Evolutionary conservation across 2,329 filamentous ascomycete genomes (phyloP), one percentile per base, ranked within the genome.

Genomic region (Xylariales sp.): DNA sequence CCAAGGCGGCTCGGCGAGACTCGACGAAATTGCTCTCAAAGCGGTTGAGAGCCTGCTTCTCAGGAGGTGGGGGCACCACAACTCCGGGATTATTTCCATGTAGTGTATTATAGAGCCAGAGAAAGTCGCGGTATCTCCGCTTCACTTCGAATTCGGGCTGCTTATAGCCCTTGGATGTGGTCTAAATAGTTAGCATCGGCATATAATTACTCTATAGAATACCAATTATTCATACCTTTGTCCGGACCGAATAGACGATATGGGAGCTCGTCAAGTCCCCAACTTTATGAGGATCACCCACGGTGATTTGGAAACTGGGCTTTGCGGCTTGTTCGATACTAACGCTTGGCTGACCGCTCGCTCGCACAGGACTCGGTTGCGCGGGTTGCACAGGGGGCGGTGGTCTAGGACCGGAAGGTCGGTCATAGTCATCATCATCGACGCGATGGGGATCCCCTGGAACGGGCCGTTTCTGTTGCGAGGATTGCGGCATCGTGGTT

Each of bases 11-110:
- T 74, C 96, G 89, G 75, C 96, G 87, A 50, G 93, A 93, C 81
- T 99, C 96, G 70, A 99, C 94, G 80, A 99, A 99, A 79, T 97
- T 97, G 73, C 89, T 93, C 80, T 99, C 95, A 78, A 99, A 99
- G 46, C 96, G 90, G 68, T 95, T 95, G 64, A 99, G 93, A 7
- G 95, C 94, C 82, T 99, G 96, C 84, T 99, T 99, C 82, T 99
- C 96, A 0, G 96, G 96, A 0, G 96, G 96, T 7, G 96, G 95
- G 0, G 96, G 96, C 12, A 99, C 93, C 36, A 99, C 94, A 45
- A 97, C 90, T 65, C 96, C 96, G 0, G 96, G 96, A 75, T 96
- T 97, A 79, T 97, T 99, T 69, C 90, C 91, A 78, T 98, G 96
- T 68, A 99, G 85, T 36, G 94, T 93, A 74, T 91, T 97, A 80